These are phyloP conservation scores for Thuja plicata DNA, from an alignment of 83 land plant genomes.

Conservation along the genomic window DNA sequence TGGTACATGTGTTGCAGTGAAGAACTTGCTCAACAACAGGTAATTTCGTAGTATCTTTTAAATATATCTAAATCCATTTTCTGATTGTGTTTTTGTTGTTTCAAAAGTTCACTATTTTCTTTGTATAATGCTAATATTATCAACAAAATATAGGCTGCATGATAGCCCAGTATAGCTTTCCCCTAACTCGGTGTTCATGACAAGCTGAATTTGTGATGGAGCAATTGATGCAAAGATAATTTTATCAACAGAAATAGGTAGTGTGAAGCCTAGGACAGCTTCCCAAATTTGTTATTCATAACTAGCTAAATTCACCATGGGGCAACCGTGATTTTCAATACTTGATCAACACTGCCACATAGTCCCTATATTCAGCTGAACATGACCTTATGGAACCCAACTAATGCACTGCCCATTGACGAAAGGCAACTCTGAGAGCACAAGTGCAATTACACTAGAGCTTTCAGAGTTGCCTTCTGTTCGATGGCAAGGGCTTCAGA, in stretches of 20 bases:
- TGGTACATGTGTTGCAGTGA: conserved; percentile 51
- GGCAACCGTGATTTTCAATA: neutral
- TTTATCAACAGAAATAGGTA: neutral
- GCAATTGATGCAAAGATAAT: neutral
- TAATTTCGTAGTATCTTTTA: conserved; percentile 4
- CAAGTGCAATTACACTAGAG: neutral
- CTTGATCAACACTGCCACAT: neutral
- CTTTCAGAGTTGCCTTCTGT: too few relatives aligned
- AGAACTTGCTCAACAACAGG: conserved; percentile 81
- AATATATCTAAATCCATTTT: neutral
- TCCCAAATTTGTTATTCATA: neutral
- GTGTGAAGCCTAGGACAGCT: neutral
- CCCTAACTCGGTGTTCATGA: neutral
- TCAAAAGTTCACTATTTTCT: neutral
- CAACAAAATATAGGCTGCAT: neutral
- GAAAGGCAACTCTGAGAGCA: neutral
- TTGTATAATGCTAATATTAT: neutral
- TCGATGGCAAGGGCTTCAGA: neutral
- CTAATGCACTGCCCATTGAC: neutral
- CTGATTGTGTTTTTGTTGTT: neutral
- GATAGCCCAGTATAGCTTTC: neutral
- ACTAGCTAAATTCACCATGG: neutral
- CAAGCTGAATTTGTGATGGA: neutral
- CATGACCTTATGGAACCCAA: neutral
- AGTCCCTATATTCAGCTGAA: neutral